Base-by-base conservation (phyloP, 768 basidiomycete species). In the Mycena alexandri region DNA sequence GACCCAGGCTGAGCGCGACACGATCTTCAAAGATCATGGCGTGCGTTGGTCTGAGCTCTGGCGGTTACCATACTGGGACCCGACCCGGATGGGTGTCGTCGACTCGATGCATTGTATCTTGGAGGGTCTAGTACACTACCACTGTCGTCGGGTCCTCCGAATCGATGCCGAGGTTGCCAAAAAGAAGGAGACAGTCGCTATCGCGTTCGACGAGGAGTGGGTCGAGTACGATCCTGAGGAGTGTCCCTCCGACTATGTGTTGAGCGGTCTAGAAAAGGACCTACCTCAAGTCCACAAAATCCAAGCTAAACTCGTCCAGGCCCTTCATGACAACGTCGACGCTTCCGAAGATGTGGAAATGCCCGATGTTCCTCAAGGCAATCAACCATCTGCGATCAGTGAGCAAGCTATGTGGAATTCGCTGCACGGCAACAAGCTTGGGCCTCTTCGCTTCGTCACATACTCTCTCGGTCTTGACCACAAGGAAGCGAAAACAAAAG, bases 71-170 rank as follows among this genome's bases (percentile, higher is more conserved):
- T 79, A 80, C 61, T 80, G 72, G 62, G 70, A 77, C 52, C 74
- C 77, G 5, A 67, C 74, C 7, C 65, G 66, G 11, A 72, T 73
- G 67, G 70, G 69, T 6, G 68, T 78, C 22, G 68, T 79, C 44
- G 75, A 80, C 58, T 69, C 75, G 7, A 80, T 80, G 78, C 79
- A 80, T 61, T 73, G 70, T 54, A 62, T 79, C 22, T 66, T 73
- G 17, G 29, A 29, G 29, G 29, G 29, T 29, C 29, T 29, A 29
- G 29, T 29, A 29, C 29, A 29, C 29, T 29, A 29, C 29, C 29
- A 29, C 29, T 29, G 29, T 29, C 29, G 29, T 29, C 29, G 29
- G 6, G 29, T 29, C 29, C 29, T 29, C 29, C 29, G 29, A 29
- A 29, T 29, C 29, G 29, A 29, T 6, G 29, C 29, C 41, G 54